Evolutionary conservation across 495 filamentous ascomycete species (phyloP).

Genomic region (Beverwykella pulmonaria): DNA sequence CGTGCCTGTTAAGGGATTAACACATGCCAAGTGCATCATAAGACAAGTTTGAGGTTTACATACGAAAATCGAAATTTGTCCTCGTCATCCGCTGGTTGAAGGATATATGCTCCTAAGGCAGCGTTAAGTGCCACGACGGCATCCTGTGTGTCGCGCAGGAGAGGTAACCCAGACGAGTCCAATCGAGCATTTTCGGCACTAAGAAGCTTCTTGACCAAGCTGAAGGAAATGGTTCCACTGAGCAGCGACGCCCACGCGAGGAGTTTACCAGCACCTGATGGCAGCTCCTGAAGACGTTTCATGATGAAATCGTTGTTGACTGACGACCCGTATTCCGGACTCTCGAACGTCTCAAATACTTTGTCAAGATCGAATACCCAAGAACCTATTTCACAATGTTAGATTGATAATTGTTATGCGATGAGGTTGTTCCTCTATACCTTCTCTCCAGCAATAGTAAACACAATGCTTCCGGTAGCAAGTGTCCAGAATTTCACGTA

Average conservation of each 20-base stretch:
- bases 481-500: conserved; percentile 86
- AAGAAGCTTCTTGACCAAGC: conserved; percentile 74
- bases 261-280: conserved; percentile 69
- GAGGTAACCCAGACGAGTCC: conserved; percentile 24
- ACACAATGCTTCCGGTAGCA: conserved; percentile 84
- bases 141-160: conserved; percentile 49
- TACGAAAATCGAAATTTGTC: conserved; percentile 72
- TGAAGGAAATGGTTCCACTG: conserved; percentile 78
- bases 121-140: conserved; percentile 76
- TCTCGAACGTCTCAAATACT: conserved; percentile 79
- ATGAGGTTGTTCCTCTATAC: conserved; percentile 24
- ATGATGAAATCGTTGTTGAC: conserved; percentile 79
- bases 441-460: conserved; percentile 78
- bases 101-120: conserved; percentile 73
- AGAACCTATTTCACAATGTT: conserved; percentile 29
- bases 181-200: conserved; percentile 52
- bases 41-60: neutral
- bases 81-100: conserved; percentile 74
- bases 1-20: conserved; percentile 54
- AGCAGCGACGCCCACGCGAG: conserved; percentile 84
- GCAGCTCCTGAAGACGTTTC: conserved; percentile 73
- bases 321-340: conserved; percentile 73
- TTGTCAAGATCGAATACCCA: conserved; percentile 87
- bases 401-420: neutral
- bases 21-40: neutral